These are phyloP conservation scores for Endoconidiophora laricicola DNA, from an alignment of 2,329 filamentous ascomycete species.

Conservation along the genomic window DNA sequence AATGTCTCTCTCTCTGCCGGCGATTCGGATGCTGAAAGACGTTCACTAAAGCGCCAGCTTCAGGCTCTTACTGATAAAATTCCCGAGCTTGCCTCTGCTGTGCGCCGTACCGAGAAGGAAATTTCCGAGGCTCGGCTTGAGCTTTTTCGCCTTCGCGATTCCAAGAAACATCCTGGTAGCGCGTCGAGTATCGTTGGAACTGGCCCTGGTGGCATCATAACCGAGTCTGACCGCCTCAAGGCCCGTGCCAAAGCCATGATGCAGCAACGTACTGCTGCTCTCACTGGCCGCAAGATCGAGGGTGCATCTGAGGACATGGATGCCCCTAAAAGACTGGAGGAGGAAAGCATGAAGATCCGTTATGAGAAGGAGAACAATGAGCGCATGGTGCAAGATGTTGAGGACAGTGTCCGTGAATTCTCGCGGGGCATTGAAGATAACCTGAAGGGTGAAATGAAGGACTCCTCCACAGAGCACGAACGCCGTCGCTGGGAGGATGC, in stretches of 20 bases:
- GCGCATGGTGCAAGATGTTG: constrained; percentile 89
- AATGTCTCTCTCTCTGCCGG: constrained; percentile 50
- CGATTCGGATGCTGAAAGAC: constrained; percentile 76
- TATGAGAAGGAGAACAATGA: constrained; percentile 89
- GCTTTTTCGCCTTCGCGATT: constrained; percentile 82
- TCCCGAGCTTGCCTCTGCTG: constrained; percentile 80
- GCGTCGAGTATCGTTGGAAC: constrained; percentile 75
- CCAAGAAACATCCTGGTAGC: constrained; percentile 74
- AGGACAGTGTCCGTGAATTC: constrained; percentile 88
- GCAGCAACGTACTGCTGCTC: constrained; percentile 87
- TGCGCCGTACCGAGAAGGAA: constrained; percentile 75
- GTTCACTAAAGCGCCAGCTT: constrained; percentile 73
- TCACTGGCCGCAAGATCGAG: constrained; percentile 70
- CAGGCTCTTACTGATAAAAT: constrained; percentile 79
- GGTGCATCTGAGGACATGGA: constrained; percentile 53
- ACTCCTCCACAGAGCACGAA: constrained; percentile 72
- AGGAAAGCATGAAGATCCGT: constrained; percentile 66
- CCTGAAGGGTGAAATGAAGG: constrained; percentile 64
- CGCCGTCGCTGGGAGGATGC: constrained; percentile 89
- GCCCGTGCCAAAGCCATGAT: constrained; percentile 94
- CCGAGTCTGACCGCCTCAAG: constrained; percentile 86
- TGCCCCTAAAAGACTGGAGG: constrained; percentile 71
- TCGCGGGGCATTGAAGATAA: constrained; percentile 69
- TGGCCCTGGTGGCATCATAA: constrained; percentile 76
- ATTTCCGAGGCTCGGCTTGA: constrained; percentile 87